phyloP scores from a whole-genome alignment of 495 filamentous ascomycete genomes.

The Cryomyces minteri region DNA sequence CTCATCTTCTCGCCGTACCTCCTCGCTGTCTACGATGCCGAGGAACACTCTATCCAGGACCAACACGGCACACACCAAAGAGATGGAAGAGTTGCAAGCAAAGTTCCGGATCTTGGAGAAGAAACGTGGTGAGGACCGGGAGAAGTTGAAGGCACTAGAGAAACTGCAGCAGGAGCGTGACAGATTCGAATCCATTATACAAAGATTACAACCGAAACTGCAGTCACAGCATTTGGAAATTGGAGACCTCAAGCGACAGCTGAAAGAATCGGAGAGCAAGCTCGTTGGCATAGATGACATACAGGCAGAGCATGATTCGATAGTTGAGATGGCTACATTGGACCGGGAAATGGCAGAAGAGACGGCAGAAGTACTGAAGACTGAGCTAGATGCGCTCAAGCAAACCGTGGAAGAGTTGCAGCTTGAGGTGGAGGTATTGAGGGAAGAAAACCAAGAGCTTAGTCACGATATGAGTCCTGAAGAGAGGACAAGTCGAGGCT shows the following conservation, averaged over 20 bases:
- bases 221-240: no score
- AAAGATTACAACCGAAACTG: no score
- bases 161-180: no score
- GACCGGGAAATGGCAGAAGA: constrained; percentile 97
- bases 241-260: constrained; percentile 46
- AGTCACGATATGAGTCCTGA: constrained; percentile 73
- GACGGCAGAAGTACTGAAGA: constrained; percentile 58
- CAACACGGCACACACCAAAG: no score
- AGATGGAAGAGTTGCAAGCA: no score
- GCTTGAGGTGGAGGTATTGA: constrained; percentile 70
- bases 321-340: constrained; percentile 72
- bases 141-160: no score
- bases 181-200: no score
- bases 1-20: no score
- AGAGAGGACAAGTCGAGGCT: constrained; percentile 68
- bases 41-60: no score
- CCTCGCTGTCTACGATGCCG: no score
- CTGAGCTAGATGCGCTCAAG: constrained; percentile 63
- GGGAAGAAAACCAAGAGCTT: constrained; percentile 72
- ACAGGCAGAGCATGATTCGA: constrained; percentile 65
- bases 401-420: constrained; percentile 64
- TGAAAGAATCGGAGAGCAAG: constrained; percentile 55
- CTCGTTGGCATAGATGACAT: constrained; percentile 50
- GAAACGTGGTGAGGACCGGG: no score
- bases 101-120: no score